Evolutionary conservation across 805 yeast species (phyloP).

Genomic region (Zygosaccharomyces rouxii): DNA sequence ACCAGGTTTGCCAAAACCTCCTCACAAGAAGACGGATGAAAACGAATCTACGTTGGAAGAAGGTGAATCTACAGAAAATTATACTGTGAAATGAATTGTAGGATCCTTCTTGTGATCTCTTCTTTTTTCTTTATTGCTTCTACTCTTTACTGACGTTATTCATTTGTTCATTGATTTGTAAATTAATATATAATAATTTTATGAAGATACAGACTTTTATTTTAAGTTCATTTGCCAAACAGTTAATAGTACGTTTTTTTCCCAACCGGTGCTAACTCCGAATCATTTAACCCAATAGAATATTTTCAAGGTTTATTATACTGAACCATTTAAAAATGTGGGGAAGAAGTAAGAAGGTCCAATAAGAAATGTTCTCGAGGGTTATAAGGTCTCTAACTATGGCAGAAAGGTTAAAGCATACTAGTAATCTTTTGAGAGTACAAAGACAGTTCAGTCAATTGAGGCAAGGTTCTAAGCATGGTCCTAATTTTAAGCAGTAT

Average conservation of each 20-base stretch:
- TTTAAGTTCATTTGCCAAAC: no score
- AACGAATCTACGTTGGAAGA: conserved; percentile 10
- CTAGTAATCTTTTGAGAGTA: conserved; percentile 10
- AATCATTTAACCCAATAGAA: background rate
- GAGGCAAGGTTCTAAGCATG: conserved; percentile 38
- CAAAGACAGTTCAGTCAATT: conserved; percentile 16
- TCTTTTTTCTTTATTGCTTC: background rate
- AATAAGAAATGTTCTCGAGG: background rate
- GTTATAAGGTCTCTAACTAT: background rate
- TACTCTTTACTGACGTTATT: background rate
- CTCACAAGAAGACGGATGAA: conserved; percentile 12
- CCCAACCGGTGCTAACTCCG: background rate
- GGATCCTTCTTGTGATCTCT: background rate
- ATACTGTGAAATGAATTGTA: background rate
- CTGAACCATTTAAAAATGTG: background rate
- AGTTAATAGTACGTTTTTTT: no score
- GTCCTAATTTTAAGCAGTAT: conserved; percentile 42
- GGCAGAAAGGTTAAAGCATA: conserved; percentile 14
- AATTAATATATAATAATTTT: no score
- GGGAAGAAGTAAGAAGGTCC: background rate
- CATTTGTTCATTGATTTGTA: no score
- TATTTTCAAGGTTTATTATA: background rate
- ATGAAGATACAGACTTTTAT: no score
- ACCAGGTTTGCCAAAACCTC: conserved; percentile 8
- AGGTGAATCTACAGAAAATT: background rate